Evolutionary conservation across 1,284 basidiomycete genomes (phyloP), one percentile per base, ranked within the genome.

Genomic region (Puccinia hordei): DNA sequence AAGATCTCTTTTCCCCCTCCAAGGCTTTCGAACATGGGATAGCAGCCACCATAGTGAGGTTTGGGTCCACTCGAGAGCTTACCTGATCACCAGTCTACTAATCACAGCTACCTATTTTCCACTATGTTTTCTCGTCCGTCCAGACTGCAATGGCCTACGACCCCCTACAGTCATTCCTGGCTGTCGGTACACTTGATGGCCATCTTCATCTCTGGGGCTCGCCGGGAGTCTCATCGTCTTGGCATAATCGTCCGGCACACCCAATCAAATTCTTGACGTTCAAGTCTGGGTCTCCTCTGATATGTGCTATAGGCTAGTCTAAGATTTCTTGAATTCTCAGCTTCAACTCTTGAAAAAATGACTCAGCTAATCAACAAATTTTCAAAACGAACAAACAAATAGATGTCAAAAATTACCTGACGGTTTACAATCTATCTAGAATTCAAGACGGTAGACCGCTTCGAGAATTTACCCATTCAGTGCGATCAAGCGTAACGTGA

Each of bases 91-190:
- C 27, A 33, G 22, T 33, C 27, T 38, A 2, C n/a, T 33, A 69
- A 24, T 51, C 4, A 69, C 44, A 65, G 38, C n/a, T n/a, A 8
- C 57, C 35, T 59, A 15, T 57, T 35, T 57, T 27, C 35, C 41
- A 24, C n/a, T 19, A 46, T n/a, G 19, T 27, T 63, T 65, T 19
- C 6, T 53, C 0, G 33, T 27, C 6, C 63, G 57, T 69, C 33
- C 22, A 80, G 78, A 80, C 69, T 44, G 55, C 71, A 15, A 73
- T 80, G 27, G 55, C 68, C 12, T 73, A 80, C 65, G 92, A 95
- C 83, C 91, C 93, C 1, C 86, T 92, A 53, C 88, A 90, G 51
- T 89, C 91, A 6, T 87, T 94, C 22, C 87, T 96, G 22, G 93
- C 92, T 3, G 87, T 92, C 59, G 94, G 92, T 85, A 87, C 87